Evolutionary conservation across 305 asterid species (phyloP).

Genomic region (Solanum hybrid): DNA sequence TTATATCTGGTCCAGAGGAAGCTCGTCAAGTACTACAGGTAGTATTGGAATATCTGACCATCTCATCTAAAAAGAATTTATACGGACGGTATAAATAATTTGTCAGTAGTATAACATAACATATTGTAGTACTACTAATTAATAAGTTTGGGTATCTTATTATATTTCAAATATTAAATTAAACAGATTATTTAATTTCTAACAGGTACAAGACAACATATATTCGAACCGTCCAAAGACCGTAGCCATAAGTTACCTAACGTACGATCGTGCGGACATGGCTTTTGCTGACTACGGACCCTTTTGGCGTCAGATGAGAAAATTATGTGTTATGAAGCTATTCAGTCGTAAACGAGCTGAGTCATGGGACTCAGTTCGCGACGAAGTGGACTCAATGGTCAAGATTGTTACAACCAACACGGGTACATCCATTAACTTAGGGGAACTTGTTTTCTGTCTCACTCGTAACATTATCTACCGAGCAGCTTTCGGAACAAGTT

Average conservation of each 20-base stretch:
- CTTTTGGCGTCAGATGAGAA: constrained; percentile 92
- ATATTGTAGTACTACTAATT: background rate
- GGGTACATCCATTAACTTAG: constrained; percentile 40
- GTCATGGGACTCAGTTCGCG: constrained; percentile 85
- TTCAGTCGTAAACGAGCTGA: constrained; percentile 77
- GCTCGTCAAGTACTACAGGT: constrained; percentile 72
- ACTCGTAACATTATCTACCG: constrained; percentile 53
- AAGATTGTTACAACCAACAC: constrained; percentile 17
- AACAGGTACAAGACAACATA: constrained; percentile 50
- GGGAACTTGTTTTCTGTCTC: constrained; percentile 67
- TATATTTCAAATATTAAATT: background rate
- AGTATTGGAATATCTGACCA: background rate
- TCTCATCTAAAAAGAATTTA: background rate
- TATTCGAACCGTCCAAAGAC: constrained; percentile 81
- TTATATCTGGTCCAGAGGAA: constrained; percentile 48
- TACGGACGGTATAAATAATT: background rate
- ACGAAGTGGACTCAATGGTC: constrained; percentile 49
- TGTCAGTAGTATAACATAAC: background rate
- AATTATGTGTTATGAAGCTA: constrained; percentile 74
- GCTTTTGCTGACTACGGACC: constrained; percentile 87
- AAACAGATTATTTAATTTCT: background rate
- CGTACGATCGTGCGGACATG: constrained; percentile 78
- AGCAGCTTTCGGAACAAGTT: constrained; percentile 74
- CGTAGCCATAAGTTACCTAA: constrained; percentile 56
- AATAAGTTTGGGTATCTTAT: background rate